Evolutionary conservation across 2,329 filamentous ascomycete genomes (phyloP).

Genomic region (Paecilomyces niveus): DNA sequence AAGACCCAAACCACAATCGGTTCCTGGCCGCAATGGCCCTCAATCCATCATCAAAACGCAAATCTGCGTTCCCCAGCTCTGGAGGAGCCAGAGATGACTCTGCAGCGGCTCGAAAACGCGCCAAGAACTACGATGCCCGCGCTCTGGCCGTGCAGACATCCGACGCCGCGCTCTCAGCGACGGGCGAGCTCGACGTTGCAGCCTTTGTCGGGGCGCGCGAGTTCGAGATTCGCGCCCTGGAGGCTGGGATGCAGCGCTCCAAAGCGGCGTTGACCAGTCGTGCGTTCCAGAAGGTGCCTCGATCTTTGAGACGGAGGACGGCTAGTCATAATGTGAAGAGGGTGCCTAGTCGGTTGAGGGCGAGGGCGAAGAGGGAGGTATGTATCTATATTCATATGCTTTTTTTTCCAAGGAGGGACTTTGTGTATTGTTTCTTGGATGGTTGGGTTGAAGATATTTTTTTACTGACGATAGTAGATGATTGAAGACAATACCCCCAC

Average conservation of each 20-base stretch:
- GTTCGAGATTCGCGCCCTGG: constrained; percentile 80
- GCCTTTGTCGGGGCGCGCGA: constrained; percentile 79
- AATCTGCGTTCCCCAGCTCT: constrained; percentile 11
- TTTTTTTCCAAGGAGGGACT: background rate
- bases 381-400: constrained; percentile 10
- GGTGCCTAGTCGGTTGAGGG: constrained; percentile 69
- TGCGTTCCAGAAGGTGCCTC: constrained; percentile 86
- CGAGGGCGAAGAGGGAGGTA: constrained; percentile 59
- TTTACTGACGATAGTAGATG: constrained; percentile 51
- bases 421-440: constrained; percentile 1
- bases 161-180: constrained; percentile 44
- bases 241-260: constrained; percentile 71
- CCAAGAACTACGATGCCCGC: constrained; percentile 37
- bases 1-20: background rate
- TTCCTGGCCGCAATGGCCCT: constrained; percentile 20
- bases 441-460: background rate
- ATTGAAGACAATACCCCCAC: constrained; percentile 83
- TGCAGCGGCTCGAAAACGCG: constrained; percentile 32
- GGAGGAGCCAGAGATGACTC: constrained; percentile 12
- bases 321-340: constrained; percentile 93
- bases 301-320: constrained; percentile 74
- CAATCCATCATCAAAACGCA: constrained; percentile 25
- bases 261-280: constrained; percentile 59
- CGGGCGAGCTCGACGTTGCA: constrained; percentile 77
- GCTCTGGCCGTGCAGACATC: constrained; percentile 38